Conservation (phyloP, 1,284 basidiomycete species). For the Sporisorium sorghi region DNA sequence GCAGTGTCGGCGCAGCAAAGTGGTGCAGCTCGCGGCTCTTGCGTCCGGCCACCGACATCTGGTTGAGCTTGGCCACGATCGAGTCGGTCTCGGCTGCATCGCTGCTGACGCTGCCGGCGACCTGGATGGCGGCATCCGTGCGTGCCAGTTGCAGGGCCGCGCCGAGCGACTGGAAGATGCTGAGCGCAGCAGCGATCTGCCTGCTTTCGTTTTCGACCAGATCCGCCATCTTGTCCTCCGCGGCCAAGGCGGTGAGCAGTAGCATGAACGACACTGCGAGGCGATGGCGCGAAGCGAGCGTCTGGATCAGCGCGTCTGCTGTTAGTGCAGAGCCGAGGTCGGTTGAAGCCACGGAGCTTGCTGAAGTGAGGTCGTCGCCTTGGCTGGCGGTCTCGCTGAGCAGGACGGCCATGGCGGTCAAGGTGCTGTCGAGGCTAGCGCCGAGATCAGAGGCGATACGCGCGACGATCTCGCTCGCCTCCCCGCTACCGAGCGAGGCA, state of each 20-base stretch:
- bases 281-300: conserved; percentile 38
- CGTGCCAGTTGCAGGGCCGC: conserved; percentile 37
- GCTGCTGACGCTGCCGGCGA: conserved; percentile 9
- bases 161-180: conserved; percentile 39
- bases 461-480: conserved; percentile 22
- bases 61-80: conserved; percentile 47
- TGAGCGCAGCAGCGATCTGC: conserved; percentile 41
- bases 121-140: conserved; percentile 31
- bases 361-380: conserved; percentile 3
- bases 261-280: conserved; percentile 39
- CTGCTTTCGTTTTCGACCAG: conserved; percentile 41
- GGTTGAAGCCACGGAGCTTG: conserved; percentile 24
- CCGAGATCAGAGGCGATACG: conserved; percentile 39
- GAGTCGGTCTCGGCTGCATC: conserved; percentile 34
- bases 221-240: conserved; percentile 43
- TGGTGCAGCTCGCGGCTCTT: conserved; percentile 48
- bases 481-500: conserved; percentile 30
- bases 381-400: conserved; percentile 39
- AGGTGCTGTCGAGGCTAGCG: conserved; percentile 41
- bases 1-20: conserved; percentile 41
- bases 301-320: conserved; percentile 44
- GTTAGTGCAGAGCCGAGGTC: conserved; percentile 42
- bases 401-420: conserved; percentile 35
- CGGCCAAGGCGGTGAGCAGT: conserved; percentile 36
- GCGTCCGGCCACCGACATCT: conserved; percentile 49